These are phyloP conservation scores for Eucalyptus polyanthemos DNA, from an alignment of 345 rosid species.

Conservation along the genomic window DNA sequence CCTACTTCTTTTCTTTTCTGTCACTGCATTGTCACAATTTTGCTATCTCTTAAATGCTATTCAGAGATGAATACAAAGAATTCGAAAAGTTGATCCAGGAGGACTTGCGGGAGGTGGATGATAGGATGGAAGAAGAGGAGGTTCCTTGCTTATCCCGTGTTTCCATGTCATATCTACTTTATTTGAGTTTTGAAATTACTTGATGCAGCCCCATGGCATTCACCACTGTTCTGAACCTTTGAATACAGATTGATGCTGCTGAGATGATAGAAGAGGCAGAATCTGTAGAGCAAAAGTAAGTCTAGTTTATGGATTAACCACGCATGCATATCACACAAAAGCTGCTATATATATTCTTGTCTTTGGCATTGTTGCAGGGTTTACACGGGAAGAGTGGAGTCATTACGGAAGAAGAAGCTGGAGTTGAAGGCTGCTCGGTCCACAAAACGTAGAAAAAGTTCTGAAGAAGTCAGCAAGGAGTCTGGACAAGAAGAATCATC, in stretches of 20 bases:
- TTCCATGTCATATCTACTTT: background rate
- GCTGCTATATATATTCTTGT: background rate
- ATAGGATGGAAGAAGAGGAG: conserved; percentile 96
- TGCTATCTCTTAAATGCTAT: background rate
- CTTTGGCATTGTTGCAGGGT: conserved; percentile 16
- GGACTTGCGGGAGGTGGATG: conserved; percentile 78
- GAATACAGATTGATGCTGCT: conserved; percentile 85
- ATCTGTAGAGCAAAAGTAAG: conserved; percentile 80
- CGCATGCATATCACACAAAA: background rate
- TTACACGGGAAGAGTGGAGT: conserved; percentile 54
- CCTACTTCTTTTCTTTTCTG: background rate
- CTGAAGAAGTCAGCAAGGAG: conserved; percentile 16
- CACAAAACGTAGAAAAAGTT: conserved; percentile 35
- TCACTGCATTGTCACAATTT: background rate
- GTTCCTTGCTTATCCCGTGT: conserved; percentile 3
- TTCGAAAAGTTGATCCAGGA: conserved; percentile 91
- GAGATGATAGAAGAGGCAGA: conserved; percentile 85
- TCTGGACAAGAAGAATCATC: conserved; percentile 32
- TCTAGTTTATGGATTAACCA: background rate
- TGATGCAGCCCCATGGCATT: background rate
- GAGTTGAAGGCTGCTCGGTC: conserved; percentile 57
- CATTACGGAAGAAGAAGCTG: conserved; percentile 48
- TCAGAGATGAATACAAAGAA: conserved; percentile 91
- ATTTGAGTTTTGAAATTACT: background rate
- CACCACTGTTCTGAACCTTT: background rate